phyloP scores from a whole-genome alignment of 2,329 filamentous ascomycete genomes.

The Fusarium cyanostomum region DNA sequence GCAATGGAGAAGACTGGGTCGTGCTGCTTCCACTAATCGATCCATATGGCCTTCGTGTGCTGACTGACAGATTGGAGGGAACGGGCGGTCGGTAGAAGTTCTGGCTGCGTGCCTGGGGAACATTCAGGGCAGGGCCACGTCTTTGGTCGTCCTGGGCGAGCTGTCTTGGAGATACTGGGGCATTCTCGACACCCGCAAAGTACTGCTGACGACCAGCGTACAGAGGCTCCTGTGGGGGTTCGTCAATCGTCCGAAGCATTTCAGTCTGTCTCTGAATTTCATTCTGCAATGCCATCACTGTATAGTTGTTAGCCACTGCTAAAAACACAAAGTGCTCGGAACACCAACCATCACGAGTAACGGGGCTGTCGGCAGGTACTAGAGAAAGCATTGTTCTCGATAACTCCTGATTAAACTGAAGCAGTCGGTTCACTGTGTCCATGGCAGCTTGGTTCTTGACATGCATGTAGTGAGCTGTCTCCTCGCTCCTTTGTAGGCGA shows the following conservation, averaged over 20 bases:
- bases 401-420: constrained; percentile 85
- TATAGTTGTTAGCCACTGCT: constrained; percentile 28
- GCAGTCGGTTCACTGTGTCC: constrained; percentile 77
- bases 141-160: constrained; percentile 85
- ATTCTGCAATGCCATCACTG: constrained; percentile 65
- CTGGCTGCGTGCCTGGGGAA: constrained; percentile 67
- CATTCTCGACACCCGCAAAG: constrained; percentile 74
- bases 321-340: neutral
- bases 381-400: constrained; percentile 78
- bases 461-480: constrained; percentile 80
- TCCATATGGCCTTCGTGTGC: constrained; percentile 81
- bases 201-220: constrained; percentile 74
- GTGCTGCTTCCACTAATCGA: constrained; percentile 81
- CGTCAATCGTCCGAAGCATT: constrained; percentile 64
- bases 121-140: constrained; percentile 74
- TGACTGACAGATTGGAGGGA: constrained; percentile 82
- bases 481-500: constrained; percentile 83
- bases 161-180: constrained; percentile 88
- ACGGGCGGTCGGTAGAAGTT: constrained; percentile 78
- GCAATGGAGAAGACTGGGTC: constrained; percentile 74
- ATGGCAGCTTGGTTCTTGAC: constrained; percentile 83
- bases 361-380: constrained; percentile 77
- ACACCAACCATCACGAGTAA: constrained; percentile 83
- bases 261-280: constrained; percentile 71
- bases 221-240: constrained; percentile 71